Evolutionary conservation across 768 basidiomycete species (phyloP), one percentile per base, ranked within the genome.

Genomic region (Rhizopogon salebrosus): DNA sequence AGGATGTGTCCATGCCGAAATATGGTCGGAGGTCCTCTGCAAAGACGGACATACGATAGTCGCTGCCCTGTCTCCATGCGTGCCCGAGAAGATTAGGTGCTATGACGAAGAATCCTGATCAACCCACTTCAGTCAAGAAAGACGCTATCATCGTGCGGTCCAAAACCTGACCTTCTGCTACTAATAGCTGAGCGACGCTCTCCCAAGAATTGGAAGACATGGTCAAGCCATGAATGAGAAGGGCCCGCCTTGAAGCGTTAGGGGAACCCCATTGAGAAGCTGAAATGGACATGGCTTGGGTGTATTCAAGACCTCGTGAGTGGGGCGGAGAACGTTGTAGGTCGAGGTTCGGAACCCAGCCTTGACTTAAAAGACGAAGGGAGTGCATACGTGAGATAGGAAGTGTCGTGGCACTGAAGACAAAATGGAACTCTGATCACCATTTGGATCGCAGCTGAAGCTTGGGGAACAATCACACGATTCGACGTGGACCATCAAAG

Each of bases 271-370:
- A 62, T n/a, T 50, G 36, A 10, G 51, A 52, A 4, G 51, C 57
- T 5, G 60, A 61, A 9, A 16, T 46, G 22, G 45, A 16, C 29
- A 20, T 45, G 20, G 18, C 42, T 14, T 22, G 27, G 13, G 31
- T 45, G n/a, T 20, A 8, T 13, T 31, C 13, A 14, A 13, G 20
- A 31, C 9, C 13, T 13, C 20, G 20, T 13, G 20, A 31, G 26
- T 9, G n/a, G 24, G 6, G 4, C 31, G 8, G 18, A 22, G 10
- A 31, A 34, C 1, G 27, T 27, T 20, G 29, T 14, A 18, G 8
- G 27, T 20, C 14, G 16, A 26, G 53, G 54, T 83, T 10, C 82
- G 80, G 82, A 81, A 82, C 58, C 82, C 78, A 76, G 10, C 14
- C 27, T 20, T 13, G 27, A 6, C 18, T 45, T 20, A 43, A 43